Evolutionary conservation across 495 filamentous ascomycete genomes (phyloP), one percentile per base, ranked within the genome.

Genomic region (Aspergillus indologenus): DNA sequence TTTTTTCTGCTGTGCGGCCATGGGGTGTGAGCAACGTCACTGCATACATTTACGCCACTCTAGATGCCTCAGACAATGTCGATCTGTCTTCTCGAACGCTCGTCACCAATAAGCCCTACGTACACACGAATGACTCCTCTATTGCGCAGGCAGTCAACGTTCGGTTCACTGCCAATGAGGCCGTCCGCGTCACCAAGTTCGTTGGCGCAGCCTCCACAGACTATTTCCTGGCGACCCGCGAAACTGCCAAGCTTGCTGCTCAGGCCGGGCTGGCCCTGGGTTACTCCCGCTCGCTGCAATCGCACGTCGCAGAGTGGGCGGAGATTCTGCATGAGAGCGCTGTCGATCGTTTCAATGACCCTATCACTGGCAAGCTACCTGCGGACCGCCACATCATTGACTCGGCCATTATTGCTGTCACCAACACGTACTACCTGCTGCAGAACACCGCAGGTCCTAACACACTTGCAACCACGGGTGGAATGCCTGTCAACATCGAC

Each of bases 351-450:
- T 90, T 83, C 62, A 70, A 74, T 2, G 70, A 81, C 51, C 83
- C 86, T 0, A 66, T 66, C 5, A 85, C 85, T 34, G 85, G 85
- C 8, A 75, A 74, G 17, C 68, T 92, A 11, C 88, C 86, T 1
- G 66, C 74, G 0, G 84, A 90, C 61, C 59, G 67, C 12, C 77
- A 87, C 51, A 77, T 88, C 23, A 72, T 82, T 51, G 80, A 85
- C 59, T 72, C 83, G 24, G 85, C 88, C 19, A 83, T 91, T 43
- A 79, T 81, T 12, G 78, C 86, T 0, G 81, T 90, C 5, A 81
- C 84, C 5, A 89, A 84, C 57, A 76, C 82, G 1, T 92, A 87
- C 69, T 86, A 90, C 61, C 70, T 92, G 0, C 69, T 92, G 19
- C 86, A 90, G 59, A 88, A 89, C 55, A 87, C 83, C 0, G 78